Base-by-base conservation (phyloP, 306 rosid genomes). In the Heteromeles arbutifolia region DNA sequence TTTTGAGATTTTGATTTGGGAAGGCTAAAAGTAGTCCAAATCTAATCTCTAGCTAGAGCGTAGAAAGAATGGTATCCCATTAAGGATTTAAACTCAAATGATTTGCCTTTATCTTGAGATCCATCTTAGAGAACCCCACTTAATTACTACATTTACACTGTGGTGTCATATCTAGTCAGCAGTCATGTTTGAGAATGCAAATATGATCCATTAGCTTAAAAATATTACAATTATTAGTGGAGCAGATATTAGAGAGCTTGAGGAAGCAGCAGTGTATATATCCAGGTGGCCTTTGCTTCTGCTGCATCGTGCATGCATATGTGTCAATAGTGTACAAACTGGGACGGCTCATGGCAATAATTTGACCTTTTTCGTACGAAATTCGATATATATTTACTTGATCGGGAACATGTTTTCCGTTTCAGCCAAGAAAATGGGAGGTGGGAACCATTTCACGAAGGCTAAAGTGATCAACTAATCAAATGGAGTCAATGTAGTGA, bases 1-100 rank as follows among this genome's bases (percentile, higher is more conserved):
- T 73, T 68, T 74, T 32, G 59, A 24, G 77, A 73, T 64, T 14
- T 32, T 58, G 50, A 63, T 74, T 63, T 63, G 86, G 86, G 88
- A 88, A 81, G 89, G 90, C 75, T 77, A 58, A 53, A 75, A 79
- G 90, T 77, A 67, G 72, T 67, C 75, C 85, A 64, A 41, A 77
- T 56, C 8, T 69, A n/a, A 39, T 66, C 37, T 74, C n/a, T 28
- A 6, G 15, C 9, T 5, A 17, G 57, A 14, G 5, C 6, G 9
- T 17, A 17, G 57, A 14, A 1, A n/a, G 37, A 57, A 64, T 39
- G 70, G 78, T 39, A 65, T 48, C 43, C 67, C 74, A 74, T 66
- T 70, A 83, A 28, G 76, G 69, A 76, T 44, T 64, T 56, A 54
- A 78, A 74, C 72, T 70, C 52, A 61, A 85, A 85, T 84, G 71